Percentiles rank a stretch among this genome's conserved stretches.
Evolutionary conservation across 768 basidiomycete species (phyloP).

Genomic region (Suillus subalutaceus): DNA sequence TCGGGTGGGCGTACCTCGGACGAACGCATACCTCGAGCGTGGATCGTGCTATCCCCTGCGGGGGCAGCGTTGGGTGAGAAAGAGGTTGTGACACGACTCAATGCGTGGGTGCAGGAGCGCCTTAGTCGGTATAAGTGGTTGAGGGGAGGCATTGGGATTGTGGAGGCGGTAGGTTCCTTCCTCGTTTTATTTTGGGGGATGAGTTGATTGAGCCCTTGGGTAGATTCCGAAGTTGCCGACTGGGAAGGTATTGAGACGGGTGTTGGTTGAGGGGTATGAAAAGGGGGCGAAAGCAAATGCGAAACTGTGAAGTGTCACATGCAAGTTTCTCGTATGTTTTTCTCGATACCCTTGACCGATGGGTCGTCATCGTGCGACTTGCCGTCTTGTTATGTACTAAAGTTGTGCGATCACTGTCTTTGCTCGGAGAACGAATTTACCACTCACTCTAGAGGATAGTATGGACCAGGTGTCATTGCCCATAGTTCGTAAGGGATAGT

Average conservation of each 20-base stretch:
- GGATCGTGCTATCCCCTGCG: constrained; percentile 63
- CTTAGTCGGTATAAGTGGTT: constrained; percentile 74
- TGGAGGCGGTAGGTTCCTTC: constrained; percentile 49
- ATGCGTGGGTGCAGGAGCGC: constrained; percentile 57
- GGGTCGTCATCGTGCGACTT: background rate
- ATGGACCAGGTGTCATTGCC: no score
- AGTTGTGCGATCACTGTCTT: no score
- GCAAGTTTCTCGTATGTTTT: background rate
- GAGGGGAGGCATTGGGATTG: constrained; percentile 64
- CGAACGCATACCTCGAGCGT: constrained; percentile 71
- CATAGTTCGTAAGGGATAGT: no score
- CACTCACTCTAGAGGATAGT: no score
- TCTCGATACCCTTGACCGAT: background rate
- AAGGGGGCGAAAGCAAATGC: constrained; percentile 17
- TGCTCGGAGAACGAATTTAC: no score
- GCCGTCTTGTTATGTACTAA: no score
- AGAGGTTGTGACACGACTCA: constrained; percentile 45
- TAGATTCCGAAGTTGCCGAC: constrained; percentile 71
- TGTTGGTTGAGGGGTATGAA: constrained; percentile 58
- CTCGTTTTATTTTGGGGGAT: background rate
- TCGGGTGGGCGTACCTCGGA: constrained; percentile 64
- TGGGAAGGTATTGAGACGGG: constrained; percentile 62
- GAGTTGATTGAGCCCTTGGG: constrained; percentile 1
- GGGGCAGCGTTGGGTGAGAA: constrained; percentile 51
- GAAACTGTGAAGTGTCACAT: constrained; percentile 16